These are phyloP conservation scores for Bolboschoenoplectus hybrid DNA, from an alignment of 202 grass and related monocot genomes.

Conservation along the genomic window DNA sequence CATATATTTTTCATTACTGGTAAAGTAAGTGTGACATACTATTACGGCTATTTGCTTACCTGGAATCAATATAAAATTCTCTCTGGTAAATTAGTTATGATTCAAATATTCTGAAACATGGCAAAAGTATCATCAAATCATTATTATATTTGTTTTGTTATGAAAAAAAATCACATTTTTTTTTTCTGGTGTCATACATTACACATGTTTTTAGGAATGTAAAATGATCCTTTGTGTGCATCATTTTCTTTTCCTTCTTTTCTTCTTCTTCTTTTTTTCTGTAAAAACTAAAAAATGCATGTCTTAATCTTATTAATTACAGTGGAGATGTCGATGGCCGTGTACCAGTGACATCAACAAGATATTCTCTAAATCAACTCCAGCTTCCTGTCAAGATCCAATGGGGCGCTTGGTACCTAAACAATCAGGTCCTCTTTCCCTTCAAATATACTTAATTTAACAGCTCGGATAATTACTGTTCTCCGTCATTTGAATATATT, in stretches of 20 bases:
- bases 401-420: conserved; percentile 72
- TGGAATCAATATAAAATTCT: background rate
- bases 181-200: background rate
- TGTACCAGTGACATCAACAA: conserved; percentile 77
- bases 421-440: conserved; percentile 44
- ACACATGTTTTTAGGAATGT: background rate
- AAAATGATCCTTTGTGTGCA: background rate
- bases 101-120: background rate
- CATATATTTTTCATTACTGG: background rate
- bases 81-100: background rate
- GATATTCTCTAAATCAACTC: conserved; percentile 73
- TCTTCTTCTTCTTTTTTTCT: background rate
- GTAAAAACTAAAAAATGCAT: background rate
- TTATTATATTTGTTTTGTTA: background rate
- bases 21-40: background rate
- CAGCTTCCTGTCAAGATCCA: conserved; percentile 46
- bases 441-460: background rate
- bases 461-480: background rate
- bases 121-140: background rate
- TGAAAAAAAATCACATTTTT: background rate
- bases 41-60: background rate
- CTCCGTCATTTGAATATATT: background rate
- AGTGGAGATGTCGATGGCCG: conserved; percentile 76
- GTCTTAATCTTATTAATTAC: conserved; percentile 23
- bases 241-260: background rate